These are phyloP conservation scores for Sinapis alba DNA, from an alignment of 441 rosid species.

Conservation along the genomic window DNA sequence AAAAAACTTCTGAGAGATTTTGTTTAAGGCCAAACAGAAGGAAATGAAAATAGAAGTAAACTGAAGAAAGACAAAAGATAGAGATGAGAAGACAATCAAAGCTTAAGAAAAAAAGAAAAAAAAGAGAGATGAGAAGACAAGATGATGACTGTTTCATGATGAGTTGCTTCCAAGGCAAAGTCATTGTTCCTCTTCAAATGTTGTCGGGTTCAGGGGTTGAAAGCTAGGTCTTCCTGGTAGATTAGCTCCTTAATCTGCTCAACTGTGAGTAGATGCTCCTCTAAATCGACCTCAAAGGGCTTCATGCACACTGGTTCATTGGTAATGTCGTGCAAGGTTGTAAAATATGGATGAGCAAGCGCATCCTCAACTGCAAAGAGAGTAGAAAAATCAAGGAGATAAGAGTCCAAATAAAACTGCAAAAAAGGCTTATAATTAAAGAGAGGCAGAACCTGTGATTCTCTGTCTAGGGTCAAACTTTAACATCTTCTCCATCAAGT, in stretches of 20 bases:
- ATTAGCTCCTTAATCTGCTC: conserved; percentile 84
- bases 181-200: not conserved
- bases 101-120: not conserved
- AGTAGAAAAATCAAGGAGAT: not conserved
- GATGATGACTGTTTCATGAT: not conserved
- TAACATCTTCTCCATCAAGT: conserved; percentile 86
- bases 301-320: conserved; percentile 79
- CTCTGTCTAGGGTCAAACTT: conserved; percentile 82
- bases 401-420: not conserved
- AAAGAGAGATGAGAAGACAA: not conserved
- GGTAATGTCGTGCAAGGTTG: conserved; percentile 57
- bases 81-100: not conserved
- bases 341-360: conserved; percentile 82
- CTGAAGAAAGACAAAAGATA: not conserved
- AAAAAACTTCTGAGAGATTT: too few relatives aligned
- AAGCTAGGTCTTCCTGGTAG: conserved; percentile 75
- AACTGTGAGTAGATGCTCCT: conserved; percentile 60
- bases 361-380: conserved; percentile 67
- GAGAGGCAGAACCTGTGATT: conserved; percentile 57
- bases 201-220: conserved; percentile 67
- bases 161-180: conserved; percentile 13
- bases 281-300: conserved; percentile 73
- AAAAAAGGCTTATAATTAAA: not conserved
- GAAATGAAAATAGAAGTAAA: not conserved
- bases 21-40: too few relatives aligned